These are phyloP conservation scores for Lachnellula suecica DNA, from an alignment of 2,329 filamentous ascomycete species.

Conservation along the genomic window DNA sequence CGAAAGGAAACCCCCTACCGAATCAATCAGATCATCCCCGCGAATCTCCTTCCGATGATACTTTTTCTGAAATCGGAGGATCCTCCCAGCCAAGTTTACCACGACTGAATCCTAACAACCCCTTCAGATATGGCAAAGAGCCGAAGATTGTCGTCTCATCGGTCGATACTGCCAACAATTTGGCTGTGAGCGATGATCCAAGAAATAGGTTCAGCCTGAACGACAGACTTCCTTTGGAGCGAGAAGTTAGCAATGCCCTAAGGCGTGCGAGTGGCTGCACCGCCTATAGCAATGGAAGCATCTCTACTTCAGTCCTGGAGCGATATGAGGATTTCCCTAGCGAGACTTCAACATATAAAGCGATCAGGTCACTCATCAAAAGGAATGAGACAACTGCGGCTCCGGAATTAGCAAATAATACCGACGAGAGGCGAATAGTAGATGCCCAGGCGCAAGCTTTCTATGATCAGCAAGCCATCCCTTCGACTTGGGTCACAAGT, in stretches of 20 bases:
- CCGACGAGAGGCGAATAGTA: constrained; percentile 4
- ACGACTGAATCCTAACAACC: constrained; percentile 6
- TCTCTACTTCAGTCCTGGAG: constrained; percentile 17
- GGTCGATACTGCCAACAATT: constrained; percentile 4
- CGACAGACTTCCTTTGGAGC: constrained; percentile 23
- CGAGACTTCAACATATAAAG: constrained; percentile 9
- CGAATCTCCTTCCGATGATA: neutral
- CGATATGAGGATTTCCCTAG: constrained; percentile 6
- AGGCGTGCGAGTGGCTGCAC: constrained; percentile 27
- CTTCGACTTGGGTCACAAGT: constrained; percentile 20
- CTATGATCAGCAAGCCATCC: constrained; percentile 24
- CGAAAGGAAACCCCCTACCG: neutral
- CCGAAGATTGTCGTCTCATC: constrained; percentile 16
- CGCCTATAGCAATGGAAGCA: constrained; percentile 24
- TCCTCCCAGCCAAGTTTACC: constrained; percentile 2
- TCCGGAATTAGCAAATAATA: constrained; percentile 6
- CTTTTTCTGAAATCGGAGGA: constrained; percentile 4
- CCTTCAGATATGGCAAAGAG: neutral
- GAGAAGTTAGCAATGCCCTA: constrained; percentile 31
- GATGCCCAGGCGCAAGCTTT: constrained; percentile 17
- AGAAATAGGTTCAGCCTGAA: constrained; percentile 1
- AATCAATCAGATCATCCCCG: neutral
- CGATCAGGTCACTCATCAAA: constrained; percentile 11
- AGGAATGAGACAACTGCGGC: constrained; percentile 11
- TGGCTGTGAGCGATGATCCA: constrained; percentile 4